Evolutionary conservation across 495 filamentous ascomycete genomes (phyloP).

Genomic region (Xylaria curta): DNA sequence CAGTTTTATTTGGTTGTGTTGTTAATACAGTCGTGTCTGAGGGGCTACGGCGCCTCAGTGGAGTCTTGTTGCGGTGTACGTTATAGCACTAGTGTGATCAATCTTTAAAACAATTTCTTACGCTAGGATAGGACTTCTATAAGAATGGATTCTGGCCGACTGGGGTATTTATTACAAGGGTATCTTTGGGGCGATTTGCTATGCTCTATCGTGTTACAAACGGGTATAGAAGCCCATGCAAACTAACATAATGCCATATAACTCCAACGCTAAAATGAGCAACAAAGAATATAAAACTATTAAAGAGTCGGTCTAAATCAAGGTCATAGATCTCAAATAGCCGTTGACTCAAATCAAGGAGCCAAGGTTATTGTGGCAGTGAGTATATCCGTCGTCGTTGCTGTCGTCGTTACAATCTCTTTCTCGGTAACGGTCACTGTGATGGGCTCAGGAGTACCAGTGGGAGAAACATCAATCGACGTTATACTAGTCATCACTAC

Average conservation of each 20-base stretch:
- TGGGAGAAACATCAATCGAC: not conserved
- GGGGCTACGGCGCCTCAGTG: too few relatives aligned
- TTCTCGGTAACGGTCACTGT: slow-evolving; percentile 26
- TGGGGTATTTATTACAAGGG: slow-evolving; percentile 19
- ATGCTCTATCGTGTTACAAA: not conserved
- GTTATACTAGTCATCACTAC: not conserved
- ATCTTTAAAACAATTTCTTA: not conserved
- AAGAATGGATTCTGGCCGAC: not conserved
- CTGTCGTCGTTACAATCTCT: slow-evolving; percentile 23
- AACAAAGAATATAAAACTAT: slow-evolving; percentile 10
- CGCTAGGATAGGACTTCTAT: not conserved
- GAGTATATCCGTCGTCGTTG: slow-evolving; percentile 11
- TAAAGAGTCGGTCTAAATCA: not conserved
- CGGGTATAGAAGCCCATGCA: not conserved
- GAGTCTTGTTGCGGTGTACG: not conserved
- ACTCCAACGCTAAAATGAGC: slow-evolving; percentile 25
- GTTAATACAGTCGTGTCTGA: too few relatives aligned
- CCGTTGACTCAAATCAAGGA: not conserved
- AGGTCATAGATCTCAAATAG: not conserved
- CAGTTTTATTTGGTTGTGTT: too few relatives aligned
- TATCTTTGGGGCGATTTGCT: slow-evolving; percentile 22
- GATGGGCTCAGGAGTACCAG: not conserved
- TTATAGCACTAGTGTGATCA: not conserved
- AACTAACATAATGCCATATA: slow-evolving; percentile 13
- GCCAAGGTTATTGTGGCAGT: slow-evolving; percentile 22